A percentile compares a stretch with the other conserved stretches of the same genome.
These are phyloP conservation scores for Haematococcus lacustris DNA, from an alignment of 139 green algal species.

Conservation along the genomic window DNA sequence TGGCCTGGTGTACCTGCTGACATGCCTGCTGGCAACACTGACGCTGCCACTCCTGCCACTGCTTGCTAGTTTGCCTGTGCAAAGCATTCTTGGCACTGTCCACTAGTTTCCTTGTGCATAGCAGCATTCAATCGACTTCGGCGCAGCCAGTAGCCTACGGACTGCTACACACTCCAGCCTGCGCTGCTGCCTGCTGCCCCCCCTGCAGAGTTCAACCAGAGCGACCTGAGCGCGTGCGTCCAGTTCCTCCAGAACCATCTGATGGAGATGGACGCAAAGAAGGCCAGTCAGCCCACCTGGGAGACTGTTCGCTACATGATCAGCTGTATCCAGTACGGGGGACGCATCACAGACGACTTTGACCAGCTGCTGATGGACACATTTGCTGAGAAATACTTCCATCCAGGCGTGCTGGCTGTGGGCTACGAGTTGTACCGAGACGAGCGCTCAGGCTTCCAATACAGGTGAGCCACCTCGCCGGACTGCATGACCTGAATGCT, in stretches of 20 bases:
- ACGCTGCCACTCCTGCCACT: too few species aligned
- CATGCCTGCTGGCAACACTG: too few species aligned
- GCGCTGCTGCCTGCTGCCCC: too few species aligned
- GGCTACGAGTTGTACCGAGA: slow-evolving; percentile 59
- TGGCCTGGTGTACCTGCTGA: too few species aligned
- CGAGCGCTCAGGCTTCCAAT: slow-evolving; percentile 52
- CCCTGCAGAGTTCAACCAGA: slow-evolving; percentile 95
- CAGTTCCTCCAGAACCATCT: slow-evolving; percentile 93
- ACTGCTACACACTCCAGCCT: too few species aligned
- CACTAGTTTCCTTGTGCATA: too few species aligned
- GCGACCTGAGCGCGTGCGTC: slow-evolving; percentile 77
- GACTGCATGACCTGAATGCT: not conserved
- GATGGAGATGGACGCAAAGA: slow-evolving; percentile 88
- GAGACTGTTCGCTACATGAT: slow-evolving; percentile 91
- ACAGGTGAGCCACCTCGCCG: slow-evolving; percentile 19
- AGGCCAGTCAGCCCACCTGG: slow-evolving; percentile 54
- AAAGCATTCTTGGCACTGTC: too few species aligned
- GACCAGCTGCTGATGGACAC: slow-evolving; percentile 90
- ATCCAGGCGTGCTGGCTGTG: slow-evolving; percentile 6
- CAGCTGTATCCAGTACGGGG: slow-evolving; percentile 87
- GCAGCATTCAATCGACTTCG: too few species aligned
- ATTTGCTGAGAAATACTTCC: slow-evolving; percentile 82
- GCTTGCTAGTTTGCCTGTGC: too few species aligned
- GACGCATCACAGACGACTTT: slow-evolving; percentile 92
- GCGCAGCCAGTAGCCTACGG: too few species aligned